Percentiles rank a stretch among this genome's conserved stretches.
Conservation (phyloP, 1,139 yeast genomes). For the Spencermartinsiella ligniputridi region DNA sequence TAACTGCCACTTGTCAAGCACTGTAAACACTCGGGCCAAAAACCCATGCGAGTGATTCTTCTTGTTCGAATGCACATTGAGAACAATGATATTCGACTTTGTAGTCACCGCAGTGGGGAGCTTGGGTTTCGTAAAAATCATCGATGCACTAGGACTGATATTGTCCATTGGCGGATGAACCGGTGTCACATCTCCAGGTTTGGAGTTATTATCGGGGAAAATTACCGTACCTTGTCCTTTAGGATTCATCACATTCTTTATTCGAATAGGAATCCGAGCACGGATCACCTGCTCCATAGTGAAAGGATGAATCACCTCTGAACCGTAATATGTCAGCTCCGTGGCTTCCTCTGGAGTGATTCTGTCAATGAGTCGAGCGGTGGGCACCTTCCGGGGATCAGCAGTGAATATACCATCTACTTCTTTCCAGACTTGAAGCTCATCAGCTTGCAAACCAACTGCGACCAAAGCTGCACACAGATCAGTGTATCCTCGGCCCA, state of each 20-base stretch:
- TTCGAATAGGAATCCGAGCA: slow-evolving; percentile 93
- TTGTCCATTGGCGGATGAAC: slow-evolving; percentile 83
- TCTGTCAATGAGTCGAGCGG: slow-evolving; percentile 75
- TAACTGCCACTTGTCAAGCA: slow-evolving; percentile 74
- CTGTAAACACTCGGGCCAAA: slow-evolving; percentile 82
- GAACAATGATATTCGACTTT: slow-evolving; percentile 84
- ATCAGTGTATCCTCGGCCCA: slow-evolving; percentile 97
- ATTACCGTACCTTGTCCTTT: slow-evolving; percentile 86
- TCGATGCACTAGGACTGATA: slow-evolving; percentile 24
- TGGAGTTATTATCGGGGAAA: slow-evolving; percentile 87
- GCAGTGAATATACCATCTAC: slow-evolving; percentile 99
- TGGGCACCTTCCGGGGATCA: slow-evolving; percentile 92
- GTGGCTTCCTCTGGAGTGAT: slow-evolving; percentile 99
- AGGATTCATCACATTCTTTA: slow-evolving; percentile 93
- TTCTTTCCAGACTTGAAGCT: slow-evolving; percentile 96
- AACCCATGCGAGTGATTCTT: slow-evolving; percentile 93
- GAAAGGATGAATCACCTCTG: slow-evolving; percentile 97
- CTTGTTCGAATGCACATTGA: slow-evolving; percentile 90
- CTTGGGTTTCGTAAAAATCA: slow-evolving; percentile 40
- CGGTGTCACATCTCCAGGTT: slow-evolving; percentile 84
- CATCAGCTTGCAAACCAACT: slow-evolving; percentile 88
- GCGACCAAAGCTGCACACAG: slow-evolving; percentile 95
- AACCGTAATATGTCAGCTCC: slow-evolving; percentile 93
- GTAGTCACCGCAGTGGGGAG: slow-evolving; percentile 98
- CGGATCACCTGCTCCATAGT: slow-evolving; percentile 98